Base-by-base conservation (phyloP, 176 grass and related monocot species). In the Aegilops tauschii region DNA sequence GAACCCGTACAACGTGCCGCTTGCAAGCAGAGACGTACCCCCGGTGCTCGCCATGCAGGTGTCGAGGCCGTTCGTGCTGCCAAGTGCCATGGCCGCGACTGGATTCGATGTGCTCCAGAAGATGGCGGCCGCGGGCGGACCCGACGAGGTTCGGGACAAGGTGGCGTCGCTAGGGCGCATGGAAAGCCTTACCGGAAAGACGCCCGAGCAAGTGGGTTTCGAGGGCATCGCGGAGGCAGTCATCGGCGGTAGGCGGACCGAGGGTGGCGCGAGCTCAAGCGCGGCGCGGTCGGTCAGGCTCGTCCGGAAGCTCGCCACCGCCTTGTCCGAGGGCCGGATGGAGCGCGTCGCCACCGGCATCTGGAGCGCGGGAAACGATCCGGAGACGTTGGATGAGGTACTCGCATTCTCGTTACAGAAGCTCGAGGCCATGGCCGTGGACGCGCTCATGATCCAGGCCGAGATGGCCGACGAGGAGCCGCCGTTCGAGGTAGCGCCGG, bases 141-240 rank as follows among this genome's bases (percentile, higher is more conserved):
- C 80, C 4, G 87, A 93, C 49, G 87, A 93, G 20, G 76, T 96
- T n/a, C 61, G 89, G 30, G 34, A 64, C 2, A 96, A 85, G 76
- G 2, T 99, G 45, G 44, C 90, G 10, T 90, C 87, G 29, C 81
- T 95, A 64, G 82, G 89, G 0, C 58, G 50, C 32, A 94, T 99
- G 94, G 97, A 99, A 9, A 80, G 94, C 14, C 68, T 99, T 21
- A 78, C 42, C 17, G 97, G 94, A 25, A 99, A 99, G 73, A 88
- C 89, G 34, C 85, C 94, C 4, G 94, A 88, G 83, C 88, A 99
- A 80, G 81, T 96, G 11, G 97, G 89, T 0, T 96, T 94, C 29
- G 97, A 99, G 88, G 97, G 97, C 61, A 91, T 99, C 36, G 97
- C 97, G 35, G 90, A 88, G n/a, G 84, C 92, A 10, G 88, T 99